phyloP scores from a whole-genome alignment of 1,284 basidiomycete species.

The Moesziomyces aphidis region DNA sequence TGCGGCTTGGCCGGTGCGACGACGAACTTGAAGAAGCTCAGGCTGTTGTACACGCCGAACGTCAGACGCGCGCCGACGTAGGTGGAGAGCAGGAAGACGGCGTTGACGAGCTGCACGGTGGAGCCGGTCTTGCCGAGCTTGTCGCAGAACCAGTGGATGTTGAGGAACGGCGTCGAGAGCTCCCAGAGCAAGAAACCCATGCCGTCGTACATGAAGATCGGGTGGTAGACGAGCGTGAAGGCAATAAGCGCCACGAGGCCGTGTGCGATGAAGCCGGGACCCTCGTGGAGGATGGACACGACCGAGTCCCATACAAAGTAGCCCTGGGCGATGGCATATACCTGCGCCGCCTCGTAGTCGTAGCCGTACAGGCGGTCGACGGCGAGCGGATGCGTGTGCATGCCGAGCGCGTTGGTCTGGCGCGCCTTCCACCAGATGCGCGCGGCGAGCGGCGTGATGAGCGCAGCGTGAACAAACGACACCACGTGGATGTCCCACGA shows the following conservation, averaged over 20 bases:
- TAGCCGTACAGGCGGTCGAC: constrained; percentile 64
- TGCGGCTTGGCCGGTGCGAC: constrained; percentile 54
- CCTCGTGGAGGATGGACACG: constrained; percentile 65
- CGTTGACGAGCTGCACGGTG: constrained; percentile 67
- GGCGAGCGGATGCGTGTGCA: constrained; percentile 37
- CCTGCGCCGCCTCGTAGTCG: constrained; percentile 50
- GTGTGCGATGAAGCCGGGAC: constrained; percentile 68
- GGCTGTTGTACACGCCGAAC: constrained; percentile 67
- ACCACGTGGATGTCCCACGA: constrained; percentile 69
- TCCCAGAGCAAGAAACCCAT: constrained; percentile 68
- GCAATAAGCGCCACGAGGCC: constrained; percentile 65
- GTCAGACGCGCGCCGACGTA: constrained; percentile 67
- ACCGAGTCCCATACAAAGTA: constrained; percentile 67
- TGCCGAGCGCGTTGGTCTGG: constrained; percentile 42
- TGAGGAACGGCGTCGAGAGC: constrained; percentile 68
- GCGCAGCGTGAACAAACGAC: constrained; percentile 54
- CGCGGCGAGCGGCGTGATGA: constrained; percentile 57
- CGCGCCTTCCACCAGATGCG: constrained; percentile 53
- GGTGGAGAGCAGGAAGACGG: constrained; percentile 60
- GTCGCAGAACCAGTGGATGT: constrained; percentile 70
- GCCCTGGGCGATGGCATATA: constrained; percentile 63
- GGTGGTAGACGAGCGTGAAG: constrained; percentile 63
- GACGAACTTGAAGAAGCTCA: constrained; percentile 58
- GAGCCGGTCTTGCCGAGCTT: constrained; percentile 68
- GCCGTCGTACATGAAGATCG: constrained; percentile 68